Conservation (phyloP, 768 basidiomycete species). For the Cyclocybe cylindracea region DNA sequence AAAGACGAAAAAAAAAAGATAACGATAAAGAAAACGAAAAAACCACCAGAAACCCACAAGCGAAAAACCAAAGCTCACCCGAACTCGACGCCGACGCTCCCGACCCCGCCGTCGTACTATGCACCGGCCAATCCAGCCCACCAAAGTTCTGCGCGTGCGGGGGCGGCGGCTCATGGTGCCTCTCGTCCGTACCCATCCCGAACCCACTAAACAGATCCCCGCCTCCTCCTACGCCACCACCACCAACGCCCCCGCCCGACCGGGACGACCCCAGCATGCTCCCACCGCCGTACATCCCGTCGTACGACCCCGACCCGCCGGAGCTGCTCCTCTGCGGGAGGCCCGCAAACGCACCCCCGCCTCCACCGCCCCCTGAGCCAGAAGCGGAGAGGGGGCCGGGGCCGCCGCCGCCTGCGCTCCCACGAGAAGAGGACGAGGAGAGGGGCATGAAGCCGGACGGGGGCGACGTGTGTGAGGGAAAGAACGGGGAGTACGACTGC, state of each 20-base stretch:
- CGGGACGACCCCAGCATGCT: not conserved
- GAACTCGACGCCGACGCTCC: slow-evolving; percentile 6
- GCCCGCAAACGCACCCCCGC: not conserved
- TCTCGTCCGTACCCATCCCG: slow-evolving; percentile 27
- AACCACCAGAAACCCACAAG: not conserved
- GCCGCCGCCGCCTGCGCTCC: not conserved
- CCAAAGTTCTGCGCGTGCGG: slow-evolving; percentile 15
- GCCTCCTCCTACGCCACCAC: too few species aligned
- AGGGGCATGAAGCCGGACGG: too few species aligned
- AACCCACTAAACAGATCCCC: slow-evolving; percentile 22
- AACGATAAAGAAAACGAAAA: slow-evolving; percentile 1
- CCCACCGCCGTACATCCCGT: not conserved
- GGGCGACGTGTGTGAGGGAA: too few species aligned
- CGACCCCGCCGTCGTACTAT: slow-evolving; percentile 8
- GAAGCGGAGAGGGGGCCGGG: not conserved
- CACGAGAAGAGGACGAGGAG: too few species aligned
- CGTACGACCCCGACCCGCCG: too few species aligned
- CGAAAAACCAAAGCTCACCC: slow-evolving; percentile 4
- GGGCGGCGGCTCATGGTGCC: slow-evolving; percentile 17
- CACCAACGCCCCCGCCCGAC: too few species aligned
- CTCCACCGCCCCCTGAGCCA: slow-evolving; percentile 11
- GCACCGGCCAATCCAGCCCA: slow-evolving; percentile 39
- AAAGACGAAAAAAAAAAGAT: not conserved
- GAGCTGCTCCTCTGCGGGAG: too few species aligned
- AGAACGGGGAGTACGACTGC: too few species aligned